Percentiles rank a stretch among this genome's conserved stretches.
Conservation (phyloP, 1,139 yeast species). For the Geotrichum histeridarum region DNA sequence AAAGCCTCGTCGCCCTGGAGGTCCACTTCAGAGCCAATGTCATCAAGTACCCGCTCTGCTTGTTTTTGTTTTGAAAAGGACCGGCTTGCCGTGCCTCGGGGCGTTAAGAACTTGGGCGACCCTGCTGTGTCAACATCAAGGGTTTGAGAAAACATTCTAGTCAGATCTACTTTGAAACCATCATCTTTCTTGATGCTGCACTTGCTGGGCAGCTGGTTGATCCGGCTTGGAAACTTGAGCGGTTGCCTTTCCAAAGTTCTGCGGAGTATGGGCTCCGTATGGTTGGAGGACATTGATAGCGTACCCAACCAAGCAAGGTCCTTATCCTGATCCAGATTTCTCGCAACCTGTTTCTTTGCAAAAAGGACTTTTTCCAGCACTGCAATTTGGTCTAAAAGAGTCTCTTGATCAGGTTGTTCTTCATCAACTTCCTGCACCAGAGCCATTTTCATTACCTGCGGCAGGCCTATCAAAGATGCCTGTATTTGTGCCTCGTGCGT, state of each 20-base stretch:
- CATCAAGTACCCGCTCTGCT: background rate
- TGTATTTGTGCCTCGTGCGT: no score
- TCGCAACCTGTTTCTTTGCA: background rate
- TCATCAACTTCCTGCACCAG: background rate
- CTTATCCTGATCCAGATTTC: background rate
- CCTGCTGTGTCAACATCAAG: background rate
- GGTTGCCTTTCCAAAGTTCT: background rate
- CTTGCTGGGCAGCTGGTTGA: slow-evolving; percentile 2
- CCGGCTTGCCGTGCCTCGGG: no score
- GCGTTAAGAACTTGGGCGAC: background rate
- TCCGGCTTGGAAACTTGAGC: background rate
- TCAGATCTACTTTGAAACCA: background rate
- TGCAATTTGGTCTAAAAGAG: background rate
- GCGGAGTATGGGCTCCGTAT: background rate
- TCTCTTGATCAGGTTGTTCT: background rate
- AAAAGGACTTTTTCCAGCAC: background rate
- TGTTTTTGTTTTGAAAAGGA: background rate
- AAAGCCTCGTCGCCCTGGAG: background rate
- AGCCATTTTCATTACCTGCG: background rate
- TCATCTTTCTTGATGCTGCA: background rate
- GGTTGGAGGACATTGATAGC: no score
- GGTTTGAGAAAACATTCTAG: background rate
- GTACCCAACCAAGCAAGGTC: no score
- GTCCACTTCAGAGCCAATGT: background rate
- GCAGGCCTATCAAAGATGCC: no score